Base-by-base conservation (phyloP, 768 basidiomycete species). In the Xanthoconium stramineum region DNA sequence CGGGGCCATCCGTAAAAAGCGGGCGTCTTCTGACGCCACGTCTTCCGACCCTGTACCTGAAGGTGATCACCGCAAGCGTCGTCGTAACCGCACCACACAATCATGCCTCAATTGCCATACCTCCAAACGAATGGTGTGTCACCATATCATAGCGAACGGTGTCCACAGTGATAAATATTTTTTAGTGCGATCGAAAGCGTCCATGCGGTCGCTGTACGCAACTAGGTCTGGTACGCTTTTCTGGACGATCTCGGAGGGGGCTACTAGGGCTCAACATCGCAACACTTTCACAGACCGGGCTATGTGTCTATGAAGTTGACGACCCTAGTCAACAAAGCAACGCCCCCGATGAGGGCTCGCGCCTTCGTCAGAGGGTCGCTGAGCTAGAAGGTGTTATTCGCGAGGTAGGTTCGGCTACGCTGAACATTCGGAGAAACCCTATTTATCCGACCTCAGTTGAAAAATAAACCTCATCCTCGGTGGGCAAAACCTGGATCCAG, bases 271-370 rank as follows among this genome's bases (percentile, higher is more conserved):
- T 55, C 20, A 59, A 50, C 17, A 29, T 12, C 44, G 19, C 20
- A 59, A 50, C 17, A 28, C 13, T 47, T 19, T 39, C 36, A 42
- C 59, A 89, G 88, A 91, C 88, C 47, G 89, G 89, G 2, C 76
- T 90, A 5, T 93, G 90, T 65, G 86, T 91, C 11, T 93, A 93
- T 62, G 89, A 93, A 68, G 83, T 91, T 8, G 89, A 91, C 63
- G 88, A 89, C 63, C 85, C 86, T 28, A 82, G 70, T 57, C 81
- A 83, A 69, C 77, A 82, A 64, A 74, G 72, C 13, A 67, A 74
- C 48, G 63, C 71, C 11, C 80, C 81, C 57, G 86, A 86, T 55
- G 89, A 91, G 66, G 78, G 78, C 43, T 78, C 82, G 35, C 79
- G 84, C 37, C 76, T 92, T 20, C 79, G 88, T 51, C 82, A 83